These are phyloP conservation scores for Myriosclerotinia curreyana DNA, from an alignment of 2,329 filamentous ascomycete species.

Conservation along the genomic window DNA sequence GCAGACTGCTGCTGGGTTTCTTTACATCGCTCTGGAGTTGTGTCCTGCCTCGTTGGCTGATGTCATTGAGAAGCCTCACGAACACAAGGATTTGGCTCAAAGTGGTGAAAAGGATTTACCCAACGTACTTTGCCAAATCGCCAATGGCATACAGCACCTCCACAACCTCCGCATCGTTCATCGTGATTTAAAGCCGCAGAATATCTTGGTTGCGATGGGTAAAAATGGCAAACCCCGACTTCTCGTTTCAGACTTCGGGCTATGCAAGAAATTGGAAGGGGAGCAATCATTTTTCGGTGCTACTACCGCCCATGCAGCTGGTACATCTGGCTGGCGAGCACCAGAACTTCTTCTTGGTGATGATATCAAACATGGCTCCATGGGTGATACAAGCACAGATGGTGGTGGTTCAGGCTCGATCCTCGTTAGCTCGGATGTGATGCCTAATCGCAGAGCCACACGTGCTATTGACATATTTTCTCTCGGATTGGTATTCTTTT, in stretches of 20 bases:
- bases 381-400: constrained; percentile 53
- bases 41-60: constrained; percentile 93
- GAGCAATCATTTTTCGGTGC: constrained; percentile 93
- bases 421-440: constrained; percentile 56
- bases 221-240: constrained; percentile 72
- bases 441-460: constrained; percentile 74
- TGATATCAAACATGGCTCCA: constrained; percentile 53
- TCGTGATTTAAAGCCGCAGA: constrained; percentile 95
- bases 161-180: constrained; percentile 94
- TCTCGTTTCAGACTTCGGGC: constrained; percentile 93
- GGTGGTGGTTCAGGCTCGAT: constrained; percentile 61
- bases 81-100: constrained; percentile 66
- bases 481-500: constrained; percentile 96
- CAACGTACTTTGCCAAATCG: constrained; percentile 81
- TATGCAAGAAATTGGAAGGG: constrained; percentile 95
- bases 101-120: constrained; percentile 74
- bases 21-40: constrained; percentile 93
- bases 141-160: constrained; percentile 81
- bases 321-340: constrained; percentile 94
- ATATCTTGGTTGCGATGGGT: constrained; percentile 81
- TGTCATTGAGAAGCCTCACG: constrained; percentile 72
- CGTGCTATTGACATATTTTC: constrained; percentile 98
- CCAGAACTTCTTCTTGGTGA: constrained; percentile 87
- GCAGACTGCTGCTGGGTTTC: constrained; percentile 80
- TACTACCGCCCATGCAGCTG: constrained; percentile 87